phyloP scores from a whole-genome alignment of 306 rosid genomes.

The Cucurbita maxima region DNA sequence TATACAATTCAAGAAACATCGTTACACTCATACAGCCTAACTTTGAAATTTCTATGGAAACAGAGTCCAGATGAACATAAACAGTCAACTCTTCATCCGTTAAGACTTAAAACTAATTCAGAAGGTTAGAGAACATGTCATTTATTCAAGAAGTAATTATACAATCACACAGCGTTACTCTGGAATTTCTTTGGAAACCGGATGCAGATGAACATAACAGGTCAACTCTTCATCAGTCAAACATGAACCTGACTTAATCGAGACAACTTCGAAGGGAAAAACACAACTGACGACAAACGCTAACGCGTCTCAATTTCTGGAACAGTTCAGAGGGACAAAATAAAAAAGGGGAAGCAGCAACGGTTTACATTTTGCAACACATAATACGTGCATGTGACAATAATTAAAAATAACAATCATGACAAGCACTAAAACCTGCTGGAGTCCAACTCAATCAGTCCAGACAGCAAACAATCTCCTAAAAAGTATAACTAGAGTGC shows the following conservation, averaged over 20 bases:
- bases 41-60: neutral
- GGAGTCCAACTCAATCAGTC: slow-evolving; percentile 1
- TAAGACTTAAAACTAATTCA: neutral
- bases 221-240: neutral
- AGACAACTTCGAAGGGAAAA: neutral
- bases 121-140: neutral
- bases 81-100: neutral
- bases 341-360: neutral
- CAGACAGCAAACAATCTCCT: neutral
- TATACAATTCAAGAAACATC: neutral
- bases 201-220: neutral
- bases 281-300: neutral
- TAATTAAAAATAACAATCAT: neutral
- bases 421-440: neutral
- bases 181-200: neutral
- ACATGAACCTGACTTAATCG: neutral
- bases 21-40: neutral
- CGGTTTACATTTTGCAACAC: neutral
- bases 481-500: neutral
- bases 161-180: neutral
- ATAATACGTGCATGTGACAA: neutral
- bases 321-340: neutral
- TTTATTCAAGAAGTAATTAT: neutral
- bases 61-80: neutral
- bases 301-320: neutral